These are phyloP conservation scores for Cafeteria roenbergensis DNA, from an alignment of 108 stramenopile genomes.

Conservation along the genomic window DNA sequence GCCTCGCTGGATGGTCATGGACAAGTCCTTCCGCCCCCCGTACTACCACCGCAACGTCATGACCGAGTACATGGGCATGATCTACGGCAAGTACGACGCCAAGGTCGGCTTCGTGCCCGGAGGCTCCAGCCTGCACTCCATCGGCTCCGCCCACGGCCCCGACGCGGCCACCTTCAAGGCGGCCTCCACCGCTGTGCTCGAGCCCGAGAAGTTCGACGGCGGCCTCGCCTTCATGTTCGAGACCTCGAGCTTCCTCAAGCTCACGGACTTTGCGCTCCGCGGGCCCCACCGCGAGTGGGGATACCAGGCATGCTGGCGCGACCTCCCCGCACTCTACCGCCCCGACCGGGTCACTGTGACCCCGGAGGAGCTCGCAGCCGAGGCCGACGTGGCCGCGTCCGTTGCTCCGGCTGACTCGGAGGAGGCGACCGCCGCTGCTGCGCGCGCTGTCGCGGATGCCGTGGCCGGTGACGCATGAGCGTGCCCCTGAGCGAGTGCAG, in stretches of 20 bases:
- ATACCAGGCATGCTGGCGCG: constrained; percentile 58
- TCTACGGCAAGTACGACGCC: constrained; percentile 70
- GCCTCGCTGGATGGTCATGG: constrained; percentile 71
- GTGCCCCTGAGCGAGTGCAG: too few relatives aligned
- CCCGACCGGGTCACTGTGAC: too few relatives aligned
- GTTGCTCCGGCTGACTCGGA: too few relatives aligned
- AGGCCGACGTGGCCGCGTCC: too few relatives aligned
- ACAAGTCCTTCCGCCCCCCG: constrained; percentile 75
- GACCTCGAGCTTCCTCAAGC: constrained; percentile 50
- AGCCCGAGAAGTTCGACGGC: constrained; percentile 54
- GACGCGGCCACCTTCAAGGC: constrained; percentile 55
- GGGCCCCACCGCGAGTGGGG: constrained; percentile 36
- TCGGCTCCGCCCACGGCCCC: constrained; percentile 79
- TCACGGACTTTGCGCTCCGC: constrained; percentile 47
- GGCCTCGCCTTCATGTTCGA: constrained; percentile 94
- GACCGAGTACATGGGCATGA: constrained; percentile 85
- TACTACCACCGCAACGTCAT: constrained; percentile 83
- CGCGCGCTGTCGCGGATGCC: too few relatives aligned
- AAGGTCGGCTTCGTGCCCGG: constrained; percentile 68
- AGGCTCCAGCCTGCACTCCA: constrained; percentile 62
- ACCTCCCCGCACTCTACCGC: too few relatives aligned
- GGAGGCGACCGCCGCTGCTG: too few relatives aligned
- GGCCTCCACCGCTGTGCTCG: constrained; percentile 46
- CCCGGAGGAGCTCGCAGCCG: too few relatives aligned
- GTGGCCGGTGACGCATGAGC: too few relatives aligned